These are phyloP conservation scores for Pseudomassariella vexata DNA, from an alignment of 2,329 filamentous ascomycete species.

Conservation along the genomic window DNA sequence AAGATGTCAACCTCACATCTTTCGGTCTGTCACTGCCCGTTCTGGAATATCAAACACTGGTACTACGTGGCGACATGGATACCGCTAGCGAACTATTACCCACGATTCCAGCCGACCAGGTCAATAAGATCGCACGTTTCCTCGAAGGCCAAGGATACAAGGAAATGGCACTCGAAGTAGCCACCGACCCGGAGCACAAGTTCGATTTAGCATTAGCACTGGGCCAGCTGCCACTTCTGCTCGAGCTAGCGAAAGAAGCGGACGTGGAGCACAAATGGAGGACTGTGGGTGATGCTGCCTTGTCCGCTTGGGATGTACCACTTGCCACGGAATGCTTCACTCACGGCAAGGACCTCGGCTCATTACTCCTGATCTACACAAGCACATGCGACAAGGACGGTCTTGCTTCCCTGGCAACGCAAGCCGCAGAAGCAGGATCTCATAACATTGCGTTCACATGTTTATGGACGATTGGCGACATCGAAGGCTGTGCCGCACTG, in stretches of 20 bases:
- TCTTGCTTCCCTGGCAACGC: slow-evolving; percentile 62
- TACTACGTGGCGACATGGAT: slow-evolving; percentile 90
- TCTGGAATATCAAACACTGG: slow-evolving; percentile 93
- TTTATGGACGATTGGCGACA: slow-evolving; percentile 79
- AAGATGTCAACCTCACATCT: slow-evolving; percentile 87
- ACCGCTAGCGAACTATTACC: slow-evolving; percentile 78
- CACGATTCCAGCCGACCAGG: slow-evolving; percentile 83
- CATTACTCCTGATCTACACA: slow-evolving; percentile 80
- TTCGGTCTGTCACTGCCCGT: slow-evolving; percentile 88
- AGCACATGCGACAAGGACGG: slow-evolving; percentile 76
- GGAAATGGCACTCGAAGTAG: slow-evolving; percentile 88
- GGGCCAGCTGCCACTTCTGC: slow-evolving; percentile 76
- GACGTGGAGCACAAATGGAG: slow-evolving; percentile 98
- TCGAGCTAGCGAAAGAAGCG: slow-evolving; percentile 75
- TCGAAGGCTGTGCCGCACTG: slow-evolving; percentile 74
- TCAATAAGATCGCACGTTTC: slow-evolving; percentile 97
- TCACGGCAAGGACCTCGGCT: slow-evolving; percentile 85
- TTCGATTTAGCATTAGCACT: slow-evolving; percentile 86
- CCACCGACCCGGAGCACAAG: slow-evolving; percentile 91
- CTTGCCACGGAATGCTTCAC: slow-evolving; percentile 91
- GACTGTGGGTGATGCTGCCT: slow-evolving; percentile 86
- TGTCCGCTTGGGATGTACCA: slow-evolving; percentile 78
- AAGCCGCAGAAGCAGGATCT: slow-evolving; percentile 70
- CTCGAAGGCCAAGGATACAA: slow-evolving; percentile 96
- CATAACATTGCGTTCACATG: slow-evolving; percentile 93